A percentile compares a stretch with the other conserved stretches of the same genome.
These are phyloP conservation scores for Xylaria sp. DNA, from an alignment of 2,329 filamentous ascomycete species.

Conservation along the genomic window DNA sequence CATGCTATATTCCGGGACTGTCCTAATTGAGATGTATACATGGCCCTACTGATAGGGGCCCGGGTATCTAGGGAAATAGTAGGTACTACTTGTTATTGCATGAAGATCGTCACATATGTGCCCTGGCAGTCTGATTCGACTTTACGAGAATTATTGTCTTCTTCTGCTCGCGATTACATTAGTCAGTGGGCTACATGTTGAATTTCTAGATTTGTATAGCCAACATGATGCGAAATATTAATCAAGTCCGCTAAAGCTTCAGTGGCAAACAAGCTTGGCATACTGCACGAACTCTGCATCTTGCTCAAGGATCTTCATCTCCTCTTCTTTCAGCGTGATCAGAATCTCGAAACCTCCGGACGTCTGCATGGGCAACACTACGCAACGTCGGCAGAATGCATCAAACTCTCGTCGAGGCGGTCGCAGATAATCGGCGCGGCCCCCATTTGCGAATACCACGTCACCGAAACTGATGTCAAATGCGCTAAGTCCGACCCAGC, in stretches of 20 bases:
- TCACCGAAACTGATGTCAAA: constrained; percentile 21
- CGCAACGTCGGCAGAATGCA: constrained; percentile 18
- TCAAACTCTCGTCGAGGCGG: constrained; percentile 19
- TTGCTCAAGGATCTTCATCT: constrained; percentile 15
- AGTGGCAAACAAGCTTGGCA: constrained; percentile 21
- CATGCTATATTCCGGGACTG: no score
- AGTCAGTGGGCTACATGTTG: neutral
- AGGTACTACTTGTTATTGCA: no score
- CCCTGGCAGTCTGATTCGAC: no score
- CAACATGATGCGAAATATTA: neutral
- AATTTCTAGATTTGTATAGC: neutral
- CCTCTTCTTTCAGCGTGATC: constrained; percentile 18
- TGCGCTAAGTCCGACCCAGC: constrained; percentile 22
- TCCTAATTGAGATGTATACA: no score
- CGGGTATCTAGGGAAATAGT: no score
- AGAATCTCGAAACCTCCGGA: constrained; percentile 24
- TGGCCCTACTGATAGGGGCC: no score
- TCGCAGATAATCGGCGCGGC: constrained; percentile 14
- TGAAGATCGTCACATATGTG: no score
- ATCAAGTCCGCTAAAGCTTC: neutral
- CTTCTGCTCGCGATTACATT: neutral
- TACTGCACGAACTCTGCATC: constrained; percentile 16
- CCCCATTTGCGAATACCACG: constrained; percentile 18
- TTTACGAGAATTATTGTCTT: no score
- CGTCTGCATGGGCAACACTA: constrained; percentile 21